Conservation (phyloP, 192 early-diverging fungal genomes). For the Linnemannia exigua region DNA sequence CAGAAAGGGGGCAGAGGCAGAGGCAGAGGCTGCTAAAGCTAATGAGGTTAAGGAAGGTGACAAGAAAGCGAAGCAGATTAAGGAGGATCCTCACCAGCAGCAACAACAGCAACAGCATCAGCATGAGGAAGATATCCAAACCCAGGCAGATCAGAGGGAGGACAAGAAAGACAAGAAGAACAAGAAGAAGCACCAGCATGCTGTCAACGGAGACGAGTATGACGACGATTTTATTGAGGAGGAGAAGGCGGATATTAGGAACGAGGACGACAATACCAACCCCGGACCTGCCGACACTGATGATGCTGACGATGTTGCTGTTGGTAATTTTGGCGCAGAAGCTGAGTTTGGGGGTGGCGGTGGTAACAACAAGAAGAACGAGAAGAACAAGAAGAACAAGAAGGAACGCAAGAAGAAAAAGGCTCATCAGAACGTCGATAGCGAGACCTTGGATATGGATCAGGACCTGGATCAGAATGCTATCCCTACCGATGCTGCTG, state of each 20-base stretch:
- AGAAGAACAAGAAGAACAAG: constrained; percentile 7
- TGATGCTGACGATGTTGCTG: neutral
- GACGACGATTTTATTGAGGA: neutral
- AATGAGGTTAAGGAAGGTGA: neutral
- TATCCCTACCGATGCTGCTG: neutral
- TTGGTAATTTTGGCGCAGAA: constrained; percentile 20
- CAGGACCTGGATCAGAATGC: neutral
- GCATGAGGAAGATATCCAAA: neutral
- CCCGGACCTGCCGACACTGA: neutral
- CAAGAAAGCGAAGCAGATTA: neutral
- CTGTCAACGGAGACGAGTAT: neutral
- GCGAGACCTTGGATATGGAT: neutral
- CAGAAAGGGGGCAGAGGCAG: neutral
- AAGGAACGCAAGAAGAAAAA: neutral
- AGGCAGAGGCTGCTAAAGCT: neutral
- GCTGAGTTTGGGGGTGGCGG: constrained; percentile 32
- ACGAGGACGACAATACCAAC: neutral
- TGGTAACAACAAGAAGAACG: constrained; percentile 12
- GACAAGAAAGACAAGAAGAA: neutral
- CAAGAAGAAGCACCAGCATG: neutral
- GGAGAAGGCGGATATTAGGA: neutral
- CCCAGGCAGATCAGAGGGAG: neutral
- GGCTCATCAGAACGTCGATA: neutral
- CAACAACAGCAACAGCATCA: neutral
- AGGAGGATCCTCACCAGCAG: neutral